These are phyloP conservation scores for Bombardia bombarda DNA, from an alignment of 495 filamentous ascomycete genomes.

Conservation along the genomic window DNA sequence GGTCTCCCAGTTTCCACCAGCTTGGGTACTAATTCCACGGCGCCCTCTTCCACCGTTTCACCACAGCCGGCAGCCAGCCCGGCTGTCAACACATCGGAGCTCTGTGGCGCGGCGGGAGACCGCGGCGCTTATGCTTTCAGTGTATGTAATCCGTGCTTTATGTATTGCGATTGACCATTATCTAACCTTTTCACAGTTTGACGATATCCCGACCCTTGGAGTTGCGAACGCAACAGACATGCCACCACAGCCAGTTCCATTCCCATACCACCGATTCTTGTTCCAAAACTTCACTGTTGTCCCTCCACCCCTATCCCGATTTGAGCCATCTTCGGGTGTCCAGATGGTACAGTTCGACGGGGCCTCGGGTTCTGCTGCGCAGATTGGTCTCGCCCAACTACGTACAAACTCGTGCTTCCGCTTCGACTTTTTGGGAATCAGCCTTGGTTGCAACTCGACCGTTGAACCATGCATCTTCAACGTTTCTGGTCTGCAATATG, in stretches of 20 bases:
- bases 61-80: no score
- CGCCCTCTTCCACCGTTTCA: no score
- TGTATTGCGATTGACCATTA: neutral
- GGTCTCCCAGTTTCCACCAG: no score
- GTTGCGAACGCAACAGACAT: slow-evolving; percentile 13
- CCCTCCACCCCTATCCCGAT: slow-evolving; percentile 16
- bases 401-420: slow-evolving; percentile 29
- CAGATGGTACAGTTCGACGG: slow-evolving; percentile 30
- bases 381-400: slow-evolving; percentile 28
- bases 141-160: neutral
- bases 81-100: no score
- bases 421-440: slow-evolving; percentile 32
- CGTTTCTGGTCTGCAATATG: slow-evolving; percentile 26
- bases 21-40: no score
- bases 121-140: slow-evolving; percentile 22
- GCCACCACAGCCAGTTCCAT: slow-evolving; percentile 24
- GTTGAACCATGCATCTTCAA: slow-evolving; percentile 28
- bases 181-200: slow-evolving; percentile 25
- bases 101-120: slow-evolving; percentile 25
- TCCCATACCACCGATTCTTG: slow-evolving; percentile 34
- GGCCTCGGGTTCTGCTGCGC: slow-evolving; percentile 14
- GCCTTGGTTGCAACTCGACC: slow-evolving; percentile 33
- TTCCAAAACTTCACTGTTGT: slow-evolving; percentile 31
- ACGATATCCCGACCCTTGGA: slow-evolving; percentile 26
- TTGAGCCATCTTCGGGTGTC: slow-evolving; percentile 28